phyloP scores from a whole-genome alignment of 2,329 filamentous ascomycete species.

The Paecilomyces sp. region DNA sequence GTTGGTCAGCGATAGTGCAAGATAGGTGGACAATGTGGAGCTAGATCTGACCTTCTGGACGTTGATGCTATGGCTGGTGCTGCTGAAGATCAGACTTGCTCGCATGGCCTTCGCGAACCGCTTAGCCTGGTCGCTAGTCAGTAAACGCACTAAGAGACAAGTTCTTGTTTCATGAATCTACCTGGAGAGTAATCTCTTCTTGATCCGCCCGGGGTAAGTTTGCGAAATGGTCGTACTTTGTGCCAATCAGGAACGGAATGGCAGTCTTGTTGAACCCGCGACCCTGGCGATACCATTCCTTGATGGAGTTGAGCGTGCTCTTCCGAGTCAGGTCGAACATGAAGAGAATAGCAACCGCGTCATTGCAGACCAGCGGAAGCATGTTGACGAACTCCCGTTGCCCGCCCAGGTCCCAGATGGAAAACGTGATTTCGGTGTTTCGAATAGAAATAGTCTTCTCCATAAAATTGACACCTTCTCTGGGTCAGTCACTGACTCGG shows the following conservation, averaged over 20 bases:
- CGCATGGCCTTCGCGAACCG: slow-evolving; percentile 98
- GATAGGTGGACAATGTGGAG: background rate
- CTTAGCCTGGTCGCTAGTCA: slow-evolving; percentile 57
- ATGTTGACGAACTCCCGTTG: slow-evolving; percentile 99
- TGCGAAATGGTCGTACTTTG: slow-evolving; percentile 98
- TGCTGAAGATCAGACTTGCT: slow-evolving; percentile 94
- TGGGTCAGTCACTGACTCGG: slow-evolving; percentile 8
- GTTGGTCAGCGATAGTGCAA: slow-evolving; percentile 19
- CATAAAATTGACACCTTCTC: slow-evolving; percentile 95
- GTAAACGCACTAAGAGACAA: slow-evolving; percentile 1
- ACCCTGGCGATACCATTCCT: slow-evolving; percentile 98
- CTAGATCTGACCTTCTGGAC: slow-evolving; percentile 75
- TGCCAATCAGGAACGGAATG: slow-evolving; percentile 95
- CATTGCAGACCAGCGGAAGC: slow-evolving; percentile 98
- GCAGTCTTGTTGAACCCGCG: slow-evolving; percentile 99
- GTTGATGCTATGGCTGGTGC: slow-evolving; percentile 98
- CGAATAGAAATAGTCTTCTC: slow-evolving; percentile 99
- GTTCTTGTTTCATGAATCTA: slow-evolving; percentile 27
- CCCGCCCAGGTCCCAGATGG: slow-evolving; percentile 96
- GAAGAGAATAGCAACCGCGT: slow-evolving; percentile 96
- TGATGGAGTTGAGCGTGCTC: slow-evolving; percentile 97
- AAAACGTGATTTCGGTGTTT: slow-evolving; percentile 99
- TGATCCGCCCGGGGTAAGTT: slow-evolving; percentile 97
- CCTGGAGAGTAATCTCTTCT: slow-evolving; percentile 96
- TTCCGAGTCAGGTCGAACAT: slow-evolving; percentile 99